Base-by-base conservation (phyloP, 176 grass and related monocot genomes). In the Triticum dicoccoides region DNA sequence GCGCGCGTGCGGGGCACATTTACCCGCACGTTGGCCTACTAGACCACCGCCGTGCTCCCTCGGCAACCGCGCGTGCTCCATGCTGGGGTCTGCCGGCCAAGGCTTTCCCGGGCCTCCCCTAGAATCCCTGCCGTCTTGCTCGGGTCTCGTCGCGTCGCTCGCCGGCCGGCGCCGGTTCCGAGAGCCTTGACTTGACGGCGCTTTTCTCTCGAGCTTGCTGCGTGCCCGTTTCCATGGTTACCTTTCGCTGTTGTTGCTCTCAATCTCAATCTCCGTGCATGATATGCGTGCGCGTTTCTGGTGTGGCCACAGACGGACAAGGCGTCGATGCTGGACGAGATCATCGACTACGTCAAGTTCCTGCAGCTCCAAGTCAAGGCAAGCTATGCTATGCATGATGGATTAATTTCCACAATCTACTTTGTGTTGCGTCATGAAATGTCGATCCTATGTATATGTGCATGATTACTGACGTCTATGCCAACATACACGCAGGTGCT, bases 291-390 rank as follows among this genome's bases (percentile, higher is more conserved):
- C 51, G 56, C 37, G 49, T 20, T 42, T 69, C 5, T 78, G 15
- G 15, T 54, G 51, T 69, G 75, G 21, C 23, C 10, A 56, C 79
- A 81, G 95, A 76, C 95, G 72, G 95, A 98, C 91, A 98, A 98
- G 86, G 95, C 95, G 25, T 89, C 93, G 41, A 98, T 95, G 95
- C 92, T 99, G 89, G 92, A 94, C 83, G 97, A 96, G 94, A 99
- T 99, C 89, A 94, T 94, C 87, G 92, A 94, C 89, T 94, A 94
- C 89, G 92, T 94, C 64, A 94, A 94, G 84, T 94, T 94, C 85
- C 78, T 94, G 47, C 92, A 94, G 82, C 92, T 94, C 65, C 92
- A 94, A 88, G 89, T 94, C 87, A 94, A 94, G 92, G 92, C 67
- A 87, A 91, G 82, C 54, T 35, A 30, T 30, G 29, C 29, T 30